These are phyloP conservation scores for Antarctomyces pellizariae DNA, from an alignment of 495 filamentous ascomycete genomes.

Conservation along the genomic window DNA sequence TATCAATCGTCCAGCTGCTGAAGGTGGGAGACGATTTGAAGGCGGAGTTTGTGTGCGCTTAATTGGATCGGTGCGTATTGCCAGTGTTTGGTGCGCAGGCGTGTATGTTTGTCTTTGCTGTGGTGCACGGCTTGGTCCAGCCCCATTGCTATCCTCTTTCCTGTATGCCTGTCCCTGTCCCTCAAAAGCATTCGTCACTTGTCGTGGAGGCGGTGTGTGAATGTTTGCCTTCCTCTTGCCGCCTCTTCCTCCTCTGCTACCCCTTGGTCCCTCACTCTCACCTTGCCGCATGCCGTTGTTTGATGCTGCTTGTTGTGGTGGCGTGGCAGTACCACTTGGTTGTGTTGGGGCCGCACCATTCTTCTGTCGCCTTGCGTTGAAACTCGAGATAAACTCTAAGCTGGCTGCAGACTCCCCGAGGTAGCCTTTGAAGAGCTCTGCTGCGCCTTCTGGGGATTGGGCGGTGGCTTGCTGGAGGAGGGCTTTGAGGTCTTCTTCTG, in stretches of 20 bases:
- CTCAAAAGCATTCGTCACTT: slow-evolving; percentile 9
- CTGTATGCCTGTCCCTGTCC: slow-evolving; percentile 34
- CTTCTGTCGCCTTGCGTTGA: slow-evolving; percentile 48
- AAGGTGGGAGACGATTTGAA: slow-evolving; percentile 44
- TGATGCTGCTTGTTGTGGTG: slow-evolving; percentile 5
- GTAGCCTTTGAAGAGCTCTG: slow-evolving; percentile 65
- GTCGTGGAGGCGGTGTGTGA: slow-evolving; percentile 11
- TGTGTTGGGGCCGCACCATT: slow-evolving; percentile 12
- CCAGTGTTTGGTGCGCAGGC: slow-evolving; percentile 15
- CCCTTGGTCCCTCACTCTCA: slow-evolving; percentile 9
- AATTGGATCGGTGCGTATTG: slow-evolving; percentile 17
- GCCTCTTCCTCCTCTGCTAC: slow-evolving; percentile 11
- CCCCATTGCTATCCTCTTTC: slow-evolving; percentile 27
- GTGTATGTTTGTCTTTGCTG: slow-evolving; percentile 21
- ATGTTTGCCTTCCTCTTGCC: slow-evolving; percentile 12
- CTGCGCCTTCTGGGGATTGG: slow-evolving; percentile 44
- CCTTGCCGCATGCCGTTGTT: too few species aligned
- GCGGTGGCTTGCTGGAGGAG: slow-evolving; percentile 57
- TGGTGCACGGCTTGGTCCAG: slow-evolving; percentile 9
- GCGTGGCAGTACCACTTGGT: too few species aligned
- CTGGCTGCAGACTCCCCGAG: slow-evolving; percentile 69
- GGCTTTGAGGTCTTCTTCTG: slow-evolving; percentile 60
- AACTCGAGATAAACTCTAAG: slow-evolving; percentile 78
- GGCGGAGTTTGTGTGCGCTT: slow-evolving; percentile 16
- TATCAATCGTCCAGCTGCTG: slow-evolving; percentile 49